Evolutionary conservation across 768 basidiomycete genomes (phyloP), one percentile per base, ranked within the genome.

Genomic region (Boletellus ananas): DNA sequence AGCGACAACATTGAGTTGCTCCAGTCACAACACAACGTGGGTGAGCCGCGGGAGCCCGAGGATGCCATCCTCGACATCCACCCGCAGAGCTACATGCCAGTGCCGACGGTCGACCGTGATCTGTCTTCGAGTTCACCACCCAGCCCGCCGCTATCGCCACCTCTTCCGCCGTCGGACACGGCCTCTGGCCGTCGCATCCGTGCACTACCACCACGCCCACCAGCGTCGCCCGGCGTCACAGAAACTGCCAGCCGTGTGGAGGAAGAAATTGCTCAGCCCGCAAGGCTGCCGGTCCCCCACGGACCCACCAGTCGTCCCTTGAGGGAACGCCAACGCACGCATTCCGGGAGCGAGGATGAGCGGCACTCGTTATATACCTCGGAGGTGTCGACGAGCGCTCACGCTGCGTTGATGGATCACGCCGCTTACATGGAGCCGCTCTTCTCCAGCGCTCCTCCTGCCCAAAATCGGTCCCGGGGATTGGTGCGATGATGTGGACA

Each of bases 1-100:
- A 68, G 68, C 14, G 68, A 70, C 49, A 37, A 57, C 7, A 55
- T 68, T 43, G 63, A 70, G 50, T 34, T 68, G 46, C 68, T 68
- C 23, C 51, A 21, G 29, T 27, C 58, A 17, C 52, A 18, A 29
- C 48, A 59, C 21, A 54, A 52, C 47, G 33, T 37, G 3, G 39
- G 45, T 11, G 58, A 58, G 23, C 33, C 43, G 16, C 46, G 17
- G 27, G 59, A 54, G 35, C 8, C 34, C 14, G 61, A 56, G n/a
- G 54, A 58, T 27, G 43, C 3, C 18, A 57, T 64, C 17, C 16
- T 66, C 34, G 68, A 70, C 47, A 60, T 64, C 42, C 36, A 49
- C 6, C 45, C 46, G 16, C 51, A 17, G 39, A 54, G 10, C 18
- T 64, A 66, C 35, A 34, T 52, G 6, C 51, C 52, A 6, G 43